Evolutionary conservation across 2,329 filamentous ascomycete genomes (phyloP), one percentile per base, ranked within the genome.

Genomic region (Rutstroemia sp.): DNA sequence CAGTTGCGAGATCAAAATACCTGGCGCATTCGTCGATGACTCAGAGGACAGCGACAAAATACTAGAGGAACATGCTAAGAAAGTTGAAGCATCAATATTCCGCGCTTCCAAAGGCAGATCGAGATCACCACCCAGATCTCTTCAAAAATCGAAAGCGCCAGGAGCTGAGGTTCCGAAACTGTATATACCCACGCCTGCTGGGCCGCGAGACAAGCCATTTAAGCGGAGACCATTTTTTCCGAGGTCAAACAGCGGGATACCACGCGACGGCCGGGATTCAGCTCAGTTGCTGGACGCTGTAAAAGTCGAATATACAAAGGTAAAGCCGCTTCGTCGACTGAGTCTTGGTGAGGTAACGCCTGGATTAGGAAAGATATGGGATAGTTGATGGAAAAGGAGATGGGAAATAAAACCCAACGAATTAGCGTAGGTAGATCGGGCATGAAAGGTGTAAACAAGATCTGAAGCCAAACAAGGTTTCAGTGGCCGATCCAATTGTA

Each of bases 301-400:
- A 1, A 58, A 44, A 10, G 9, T 51, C 8, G 59, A 56, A 2
- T 38, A 25, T 16, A 45, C 10, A 23, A 51, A 48, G 8, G 45
- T 40, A 12, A 52, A 54, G 38, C 38, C 51, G 5, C 52, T 64
- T 12, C 59, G 63, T 46, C 53, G 61, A 9, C 46, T 67, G 39
- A 66, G 61, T 58, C 51, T 67, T 14, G 64, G 64, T 17, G 63
- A 64, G 45, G 51, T 61, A 4, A 60, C 58, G 6, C 48, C 49
- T 5, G 57, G 58, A 2, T 47, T 63, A 19, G 62, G 62, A 5
- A 58, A 59, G 46, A 23, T 61, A 30, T 60, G 59, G 49, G 58
- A 14, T 59, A 51, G 60, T 56, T 56, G 40, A 51, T 39, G 30
- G 54, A 47, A 49, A 45, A 17, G 25, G 2, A 38, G 30, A 34